Conservation (phyloP, 371 early-diverging fungal genomes). For the Mortierella sp. region DNA sequence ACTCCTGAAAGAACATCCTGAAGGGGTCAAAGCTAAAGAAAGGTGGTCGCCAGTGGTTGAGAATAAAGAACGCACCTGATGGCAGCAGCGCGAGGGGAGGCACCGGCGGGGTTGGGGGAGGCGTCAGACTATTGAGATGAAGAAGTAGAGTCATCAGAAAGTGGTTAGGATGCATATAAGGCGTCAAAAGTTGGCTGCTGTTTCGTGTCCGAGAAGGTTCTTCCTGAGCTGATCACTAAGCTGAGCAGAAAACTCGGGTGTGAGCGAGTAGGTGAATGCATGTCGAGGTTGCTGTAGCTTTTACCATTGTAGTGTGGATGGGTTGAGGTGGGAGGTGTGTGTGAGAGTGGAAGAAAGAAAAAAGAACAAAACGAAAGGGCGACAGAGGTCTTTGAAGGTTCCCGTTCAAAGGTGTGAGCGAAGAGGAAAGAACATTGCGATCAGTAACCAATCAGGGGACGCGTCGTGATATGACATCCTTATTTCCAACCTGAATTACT, state of each 20-base stretch:
- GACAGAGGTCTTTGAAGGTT: background rate
- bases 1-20: slow-evolving; percentile 9
- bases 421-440: slow-evolving; percentile 13
- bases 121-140: slow-evolving; percentile 50
- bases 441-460: slow-evolving; percentile 24
- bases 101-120: slow-evolving; percentile 53
- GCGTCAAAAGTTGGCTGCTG: background rate
- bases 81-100: slow-evolving; percentile 50
- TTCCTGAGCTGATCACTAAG: background rate
- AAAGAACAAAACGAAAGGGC: background rate
- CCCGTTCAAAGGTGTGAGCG: background rate
- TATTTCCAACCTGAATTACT: background rate
- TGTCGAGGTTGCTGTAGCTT: background rate
- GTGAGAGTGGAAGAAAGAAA: background rate
- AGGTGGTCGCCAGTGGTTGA: background rate
- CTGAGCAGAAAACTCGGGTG: background rate
- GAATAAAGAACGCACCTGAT: slow-evolving; percentile 36
- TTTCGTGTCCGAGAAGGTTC: background rate
- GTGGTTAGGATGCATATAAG: background rate
- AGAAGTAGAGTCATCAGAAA: background rate
- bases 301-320: background rate
- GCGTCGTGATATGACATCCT: slow-evolving; percentile 9
- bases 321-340: background rate
- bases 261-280: background rate
- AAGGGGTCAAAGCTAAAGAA: background rate